These are phyloP conservation scores for Triticum urartu DNA, from an alignment of 176 grass and related monocot genomes.

Conservation along the genomic window DNA sequence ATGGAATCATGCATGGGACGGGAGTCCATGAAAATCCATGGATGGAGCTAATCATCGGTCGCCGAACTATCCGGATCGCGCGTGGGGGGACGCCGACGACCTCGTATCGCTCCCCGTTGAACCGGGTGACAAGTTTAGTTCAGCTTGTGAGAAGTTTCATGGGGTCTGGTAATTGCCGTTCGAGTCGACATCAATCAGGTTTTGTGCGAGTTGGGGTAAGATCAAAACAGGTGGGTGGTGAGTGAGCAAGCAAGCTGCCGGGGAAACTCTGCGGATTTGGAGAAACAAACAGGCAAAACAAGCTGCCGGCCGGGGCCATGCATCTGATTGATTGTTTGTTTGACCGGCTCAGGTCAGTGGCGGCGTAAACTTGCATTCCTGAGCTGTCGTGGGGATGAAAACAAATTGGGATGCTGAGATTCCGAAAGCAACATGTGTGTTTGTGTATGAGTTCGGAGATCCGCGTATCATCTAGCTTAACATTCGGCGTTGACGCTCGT, in stretches of 20 bases:
- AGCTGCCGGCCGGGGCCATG: background rate
- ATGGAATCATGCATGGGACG: background rate
- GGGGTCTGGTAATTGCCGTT: background rate
- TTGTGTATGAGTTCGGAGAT: no score
- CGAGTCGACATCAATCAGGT: conserved; percentile 2
- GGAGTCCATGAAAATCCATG: background rate
- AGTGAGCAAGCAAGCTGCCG: background rate
- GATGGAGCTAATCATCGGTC: background rate
- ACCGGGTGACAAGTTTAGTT: background rate
- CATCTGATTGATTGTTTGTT: no score
- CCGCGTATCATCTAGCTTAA: no score
- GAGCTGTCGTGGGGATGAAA: no score
- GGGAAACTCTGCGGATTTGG: background rate
- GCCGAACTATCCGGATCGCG: background rate
- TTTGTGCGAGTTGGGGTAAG: background rate
- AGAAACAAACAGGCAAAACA: background rate
- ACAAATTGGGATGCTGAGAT: background rate
- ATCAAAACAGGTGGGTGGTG: background rate
- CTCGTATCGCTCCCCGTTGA: background rate
- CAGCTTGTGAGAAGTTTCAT: background rate
- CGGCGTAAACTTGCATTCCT: no score
- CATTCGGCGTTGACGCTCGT: no score
- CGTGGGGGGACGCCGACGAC: background rate
- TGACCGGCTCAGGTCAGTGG: no score
- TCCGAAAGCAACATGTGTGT: background rate